Percentiles rank a stretch among this genome's conserved stretches.
phyloP scores from a whole-genome alignment of 257 asterid species.

The Leptodermis oblonga region DNA sequence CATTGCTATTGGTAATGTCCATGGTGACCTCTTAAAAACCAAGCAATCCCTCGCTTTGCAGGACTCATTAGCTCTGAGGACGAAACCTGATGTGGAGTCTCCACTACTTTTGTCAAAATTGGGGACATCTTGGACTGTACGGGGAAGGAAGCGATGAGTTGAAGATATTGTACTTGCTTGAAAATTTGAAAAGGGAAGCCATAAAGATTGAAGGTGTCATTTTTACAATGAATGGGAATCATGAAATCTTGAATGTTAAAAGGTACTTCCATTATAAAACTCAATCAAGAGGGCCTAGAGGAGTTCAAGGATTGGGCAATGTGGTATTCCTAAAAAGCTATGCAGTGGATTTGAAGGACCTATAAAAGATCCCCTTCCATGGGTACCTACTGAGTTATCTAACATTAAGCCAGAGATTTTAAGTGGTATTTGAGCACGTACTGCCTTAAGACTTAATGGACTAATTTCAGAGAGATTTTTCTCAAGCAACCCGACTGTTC shows the following conservation, averaged over 20 bases:
- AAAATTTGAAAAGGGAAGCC: conserved; percentile 77
- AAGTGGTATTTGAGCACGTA: conserved; percentile 59
- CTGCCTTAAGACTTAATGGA: conserved; percentile 72
- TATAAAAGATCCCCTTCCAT: conserved; percentile 38
- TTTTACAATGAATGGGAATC: conserved; percentile 89
- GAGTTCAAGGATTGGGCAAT: conserved; percentile 75
- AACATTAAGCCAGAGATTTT: conserved; percentile 35
- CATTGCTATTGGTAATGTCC: conserved; percentile 85
- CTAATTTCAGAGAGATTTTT: conserved; percentile 58
- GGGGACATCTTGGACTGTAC: conserved; percentile 89
- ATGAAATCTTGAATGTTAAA: conserved; percentile 81
- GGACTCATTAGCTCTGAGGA: conserved; percentile 51
- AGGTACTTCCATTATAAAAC: conserved; percentile 68
- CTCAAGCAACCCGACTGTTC: conserved; percentile 66
- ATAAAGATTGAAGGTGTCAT: conserved; percentile 51
- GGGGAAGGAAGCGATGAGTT: conserved; percentile 95
- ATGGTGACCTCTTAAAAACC: conserved; percentile 84
- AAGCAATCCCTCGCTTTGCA: conserved; percentile 70
- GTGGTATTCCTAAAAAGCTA: conserved; percentile 57
- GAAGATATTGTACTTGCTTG: conserved; percentile 74
- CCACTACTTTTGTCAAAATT: conserved; percentile 76
- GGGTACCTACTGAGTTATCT: conserved; percentile 49
- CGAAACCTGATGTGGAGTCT: conserved; percentile 83
- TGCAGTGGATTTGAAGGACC: conserved; percentile 39
- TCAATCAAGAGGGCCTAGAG: conserved; percentile 41